A percentile compares a stretch with the other conserved stretches of the same genome.
These are phyloP conservation scores for Globisporangium nagaii DNA, from an alignment of 352 stramenopile species.

Conservation along the genomic window DNA sequence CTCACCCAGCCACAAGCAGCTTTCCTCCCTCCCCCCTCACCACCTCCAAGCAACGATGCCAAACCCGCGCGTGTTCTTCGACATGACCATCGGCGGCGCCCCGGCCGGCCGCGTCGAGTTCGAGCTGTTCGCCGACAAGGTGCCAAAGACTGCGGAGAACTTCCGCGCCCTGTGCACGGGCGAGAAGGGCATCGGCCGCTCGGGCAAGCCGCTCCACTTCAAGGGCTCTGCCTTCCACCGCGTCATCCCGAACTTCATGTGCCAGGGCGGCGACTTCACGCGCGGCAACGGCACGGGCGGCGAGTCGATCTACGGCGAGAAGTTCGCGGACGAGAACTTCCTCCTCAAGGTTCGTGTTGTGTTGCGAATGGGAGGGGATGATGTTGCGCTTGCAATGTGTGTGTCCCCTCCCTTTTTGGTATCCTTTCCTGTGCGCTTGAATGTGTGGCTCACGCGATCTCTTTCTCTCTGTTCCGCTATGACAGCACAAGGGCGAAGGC, in stretches of 20 bases:
- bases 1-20: conserved; percentile 24
- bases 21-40: background rate
- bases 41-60: conserved; percentile 36
- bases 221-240: conserved; percentile 90
- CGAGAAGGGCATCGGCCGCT: conserved; percentile 54
- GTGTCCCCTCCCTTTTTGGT: background rate
- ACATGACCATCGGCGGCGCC: conserved; percentile 94
- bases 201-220: conserved; percentile 77
- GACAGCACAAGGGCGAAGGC: conserved; percentile 86
- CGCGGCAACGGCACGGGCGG: conserved; percentile 90
- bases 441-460: background rate
- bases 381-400: background rate
- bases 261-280: conserved; percentile 95
- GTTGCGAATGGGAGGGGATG: too few species aligned
- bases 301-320: conserved; percentile 93
- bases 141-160: conserved; percentile 61
- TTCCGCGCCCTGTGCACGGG: conserved; percentile 53
- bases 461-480: conserved; percentile 4
- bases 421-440: background rate
- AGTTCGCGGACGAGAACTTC: conserved; percentile 98
- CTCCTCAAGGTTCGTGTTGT: conserved; percentile 43
- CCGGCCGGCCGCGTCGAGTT: conserved; percentile 88
- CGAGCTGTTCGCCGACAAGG: conserved; percentile 84
- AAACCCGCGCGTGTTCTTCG: conserved; percentile 96
- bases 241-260: conserved; percentile 94